Conservation (phyloP, 2,329 filamentous ascomycete species). For the Colletotrichum gigasporum region DNA sequence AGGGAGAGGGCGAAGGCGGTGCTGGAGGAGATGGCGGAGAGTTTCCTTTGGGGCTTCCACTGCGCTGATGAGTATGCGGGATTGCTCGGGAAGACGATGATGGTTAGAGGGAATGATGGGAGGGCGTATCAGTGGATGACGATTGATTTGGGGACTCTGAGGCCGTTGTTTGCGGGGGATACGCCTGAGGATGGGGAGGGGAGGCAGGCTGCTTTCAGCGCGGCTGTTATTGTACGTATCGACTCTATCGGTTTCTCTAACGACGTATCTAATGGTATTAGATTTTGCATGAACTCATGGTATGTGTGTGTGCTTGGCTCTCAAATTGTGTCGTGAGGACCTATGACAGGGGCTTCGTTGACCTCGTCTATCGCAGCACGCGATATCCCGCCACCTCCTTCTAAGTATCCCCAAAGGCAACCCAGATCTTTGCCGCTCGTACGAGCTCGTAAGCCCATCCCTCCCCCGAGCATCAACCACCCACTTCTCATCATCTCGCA, state of each 20-base stretch:
- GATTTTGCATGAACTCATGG: constrained; percentile 23
- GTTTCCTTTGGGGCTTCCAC: constrained; percentile 12
- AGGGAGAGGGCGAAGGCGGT: neutral
- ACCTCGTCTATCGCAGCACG: neutral
- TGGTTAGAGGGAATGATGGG: neutral
- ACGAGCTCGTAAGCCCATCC: neutral
- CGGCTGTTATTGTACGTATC: neutral
- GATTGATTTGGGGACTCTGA: neutral
- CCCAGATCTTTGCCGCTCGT: neutral
- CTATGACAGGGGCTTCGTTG: too few relatives aligned
- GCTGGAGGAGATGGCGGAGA: neutral
- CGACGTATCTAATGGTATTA: neutral
- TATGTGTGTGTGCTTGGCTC: neutral
- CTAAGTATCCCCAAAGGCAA: neutral
- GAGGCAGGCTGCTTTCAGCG: neutral
- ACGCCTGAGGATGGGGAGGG: neutral
- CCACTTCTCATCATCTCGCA: neutral
- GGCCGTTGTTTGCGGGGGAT: neutral
- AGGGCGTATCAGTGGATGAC: neutral
- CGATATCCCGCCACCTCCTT: neutral
- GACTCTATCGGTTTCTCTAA: neutral
- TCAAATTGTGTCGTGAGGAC: too few relatives aligned
- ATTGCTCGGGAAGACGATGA: neutral
- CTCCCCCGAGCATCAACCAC: too few relatives aligned
- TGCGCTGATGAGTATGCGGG: neutral